A percentile compares a stretch with the other conserved stretches of the same genome.
Conservation (phyloP, 2,329 filamentous ascomycete genomes). For the Apiospora sp. region DNA sequence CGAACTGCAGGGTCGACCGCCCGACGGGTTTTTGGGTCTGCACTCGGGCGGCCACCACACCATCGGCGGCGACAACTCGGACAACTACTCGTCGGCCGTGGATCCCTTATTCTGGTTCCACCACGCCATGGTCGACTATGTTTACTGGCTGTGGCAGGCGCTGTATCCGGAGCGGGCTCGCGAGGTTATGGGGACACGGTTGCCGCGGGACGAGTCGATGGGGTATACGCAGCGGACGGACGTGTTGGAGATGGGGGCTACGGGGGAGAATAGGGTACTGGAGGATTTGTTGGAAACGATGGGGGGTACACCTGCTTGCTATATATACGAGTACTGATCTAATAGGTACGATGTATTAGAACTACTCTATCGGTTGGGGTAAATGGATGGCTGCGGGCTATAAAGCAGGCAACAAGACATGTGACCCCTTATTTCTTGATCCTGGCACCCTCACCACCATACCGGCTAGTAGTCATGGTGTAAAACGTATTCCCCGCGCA, state of each 20-base stretch:
- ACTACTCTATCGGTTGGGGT: too few species aligned
- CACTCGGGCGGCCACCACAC: constrained; percentile 42
- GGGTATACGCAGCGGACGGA: constrained; percentile 25
- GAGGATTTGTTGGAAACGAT: constrained; percentile 31
- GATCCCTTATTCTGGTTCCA: constrained; percentile 40
- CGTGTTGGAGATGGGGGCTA: constrained; percentile 29
- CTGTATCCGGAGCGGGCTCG: constrained; percentile 29
- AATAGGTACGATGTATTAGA: too few species aligned
- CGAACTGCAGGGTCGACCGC: constrained; percentile 41
- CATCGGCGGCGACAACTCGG: constrained; percentile 37
- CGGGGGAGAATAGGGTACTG: constrained; percentile 21
- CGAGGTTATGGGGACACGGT: constrained; percentile 37
- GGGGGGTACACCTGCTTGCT: constrained; percentile 34
- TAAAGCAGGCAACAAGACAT: neutral
- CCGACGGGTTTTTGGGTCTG: constrained; percentile 39
- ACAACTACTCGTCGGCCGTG: constrained; percentile 36
- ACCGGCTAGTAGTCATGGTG: constrained; percentile 15
- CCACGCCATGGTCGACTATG: constrained; percentile 38
- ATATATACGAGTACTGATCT: constrained; percentile 30
- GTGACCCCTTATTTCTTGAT: neutral
- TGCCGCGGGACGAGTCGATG: constrained; percentile 32
- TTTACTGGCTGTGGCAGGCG: constrained; percentile 41
- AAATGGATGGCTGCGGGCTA: too few species aligned
- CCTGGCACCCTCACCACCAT: constrained; percentile 15
- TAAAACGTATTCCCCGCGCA: constrained; percentile 18